phyloP scores from a whole-genome alignment of 2,329 filamentous ascomycete species.

The Graphium sp. region DNA sequence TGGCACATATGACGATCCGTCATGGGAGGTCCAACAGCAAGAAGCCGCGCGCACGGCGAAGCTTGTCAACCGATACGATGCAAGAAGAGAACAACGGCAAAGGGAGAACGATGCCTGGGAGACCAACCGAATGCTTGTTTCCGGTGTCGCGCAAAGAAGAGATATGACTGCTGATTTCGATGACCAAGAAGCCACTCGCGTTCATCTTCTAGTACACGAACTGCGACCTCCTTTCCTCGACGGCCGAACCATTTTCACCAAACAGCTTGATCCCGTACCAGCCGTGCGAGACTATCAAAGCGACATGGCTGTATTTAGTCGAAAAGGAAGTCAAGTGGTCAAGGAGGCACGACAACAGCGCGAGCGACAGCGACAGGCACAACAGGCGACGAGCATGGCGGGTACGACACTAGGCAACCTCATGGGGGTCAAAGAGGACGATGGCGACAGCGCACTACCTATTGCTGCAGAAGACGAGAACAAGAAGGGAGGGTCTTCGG shows the following conservation, averaged over 20 bases:
- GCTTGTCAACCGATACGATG: conserved; percentile 53
- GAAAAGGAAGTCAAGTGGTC: conserved; percentile 87
- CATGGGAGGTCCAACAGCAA: conserved; percentile 54
- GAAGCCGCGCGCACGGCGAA: conserved; percentile 71
- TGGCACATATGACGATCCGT: conserved; percentile 55
- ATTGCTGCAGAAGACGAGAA: conserved; percentile 53
- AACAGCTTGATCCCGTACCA: conserved; percentile 87
- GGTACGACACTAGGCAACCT: conserved; percentile 87
- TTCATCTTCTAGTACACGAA: conserved; percentile 87
- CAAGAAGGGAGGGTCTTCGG: conserved; percentile 35
- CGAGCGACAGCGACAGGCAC: conserved; percentile 84
- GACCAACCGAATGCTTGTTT: conserved; percentile 94
- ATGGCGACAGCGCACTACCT: conserved; percentile 76
- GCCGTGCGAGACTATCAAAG: conserved; percentile 89
- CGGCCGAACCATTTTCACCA: conserved; percentile 89
- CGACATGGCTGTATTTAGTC: conserved; percentile 96
- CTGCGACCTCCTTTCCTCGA: conserved; percentile 88
- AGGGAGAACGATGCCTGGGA: conserved; percentile 97
- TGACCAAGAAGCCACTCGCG: conserved; percentile 75
- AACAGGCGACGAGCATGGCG: conserved; percentile 83
- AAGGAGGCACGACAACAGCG: conserved; percentile 82
- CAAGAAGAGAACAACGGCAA: conserved; percentile 67
- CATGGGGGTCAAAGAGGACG: conserved; percentile 87
- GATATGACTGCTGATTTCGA: conserved; percentile 74
- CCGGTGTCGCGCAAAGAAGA: conserved; percentile 79